These are phyloP conservation scores for Syzygium grande DNA, from an alignment of 345 rosid genomes.

Conservation along the genomic window DNA sequence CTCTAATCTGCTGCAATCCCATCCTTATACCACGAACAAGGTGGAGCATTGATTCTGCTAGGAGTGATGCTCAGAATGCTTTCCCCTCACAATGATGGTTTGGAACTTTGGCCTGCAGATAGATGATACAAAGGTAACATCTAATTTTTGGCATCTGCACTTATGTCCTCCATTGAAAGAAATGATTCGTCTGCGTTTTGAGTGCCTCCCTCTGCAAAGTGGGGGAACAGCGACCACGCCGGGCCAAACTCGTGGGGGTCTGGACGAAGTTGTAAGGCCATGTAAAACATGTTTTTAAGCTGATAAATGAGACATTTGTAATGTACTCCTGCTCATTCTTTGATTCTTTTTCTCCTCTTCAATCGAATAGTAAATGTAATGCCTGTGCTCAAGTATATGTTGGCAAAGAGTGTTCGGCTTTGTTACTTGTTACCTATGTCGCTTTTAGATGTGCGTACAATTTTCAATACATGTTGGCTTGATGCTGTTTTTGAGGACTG, in stretches of 20 bases:
- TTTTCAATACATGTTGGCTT: not conserved
- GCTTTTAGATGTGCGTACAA: not conserved
- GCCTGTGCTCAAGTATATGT: not conserved
- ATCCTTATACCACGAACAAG: conserved; percentile 48
- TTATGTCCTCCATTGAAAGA: not conserved
- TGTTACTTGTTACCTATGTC: not conserved
- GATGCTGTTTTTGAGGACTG: not conserved
- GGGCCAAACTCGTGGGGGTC: not conserved
- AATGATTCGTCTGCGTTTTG: not conserved
- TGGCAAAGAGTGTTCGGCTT: not conserved
- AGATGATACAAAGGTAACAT: not conserved
- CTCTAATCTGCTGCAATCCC: conserved; percentile 46
- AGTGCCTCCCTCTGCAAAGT: not conserved
- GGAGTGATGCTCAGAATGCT: conserved; percentile 2
- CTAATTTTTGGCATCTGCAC: not conserved
- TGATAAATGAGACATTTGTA: not conserved
- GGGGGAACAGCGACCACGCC: not conserved
- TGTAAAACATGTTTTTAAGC: not conserved
- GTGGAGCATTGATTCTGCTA: conserved; percentile 15
- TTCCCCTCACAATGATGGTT: not conserved
- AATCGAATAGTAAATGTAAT: not conserved
- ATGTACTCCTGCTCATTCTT: not conserved
- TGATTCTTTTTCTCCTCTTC: not conserved
- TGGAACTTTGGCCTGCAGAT: not conserved
- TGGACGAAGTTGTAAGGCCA: not conserved